Base-by-base conservation (phyloP, 164 flowering plant genomes). In the Brasenia schreberi region DNA sequence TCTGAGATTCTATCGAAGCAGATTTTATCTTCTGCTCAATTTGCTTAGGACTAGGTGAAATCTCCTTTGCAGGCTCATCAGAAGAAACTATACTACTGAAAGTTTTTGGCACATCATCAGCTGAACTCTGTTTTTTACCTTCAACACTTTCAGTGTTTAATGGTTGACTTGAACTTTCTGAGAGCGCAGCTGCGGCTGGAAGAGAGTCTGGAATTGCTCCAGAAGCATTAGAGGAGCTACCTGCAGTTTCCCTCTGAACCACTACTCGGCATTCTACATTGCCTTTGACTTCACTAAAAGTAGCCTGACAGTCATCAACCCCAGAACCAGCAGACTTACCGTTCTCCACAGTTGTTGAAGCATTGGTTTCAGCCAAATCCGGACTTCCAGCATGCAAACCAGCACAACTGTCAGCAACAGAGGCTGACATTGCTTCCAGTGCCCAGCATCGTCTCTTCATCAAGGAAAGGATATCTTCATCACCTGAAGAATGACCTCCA, bases 181-280 rank as follows among this genome's bases (percentile, higher is more conserved):
- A 63, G 39, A 19, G 65, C 49, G 43, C 61, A 43, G 66, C 76
- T 62, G 12, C 43, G 23, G 61, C 68, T 64, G 72, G 78, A n/a
- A 63, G 43, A 19, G 68, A 58, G 78, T 76, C 81, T 42, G 75
- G 53, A 43, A 65, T 67, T 69, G 56, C 19, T 39, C 72, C 64
- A 71, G 71, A 7, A 59, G 59, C 69, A 45, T 70, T 56, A 71
- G 64, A 80, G 19, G 66, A 33, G 66, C 65, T 76, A 43, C 11
- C 73, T 12, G 77, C 42, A 71, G 76, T 66, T 66, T 82, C 85
- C 66, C 80, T 84, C 81, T 85, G 86, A 70, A 88, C 80, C 5
- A 95, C 96, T 73, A 89, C 85, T 70, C 76, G 87, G 65, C 85
- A 82, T 58, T 77, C 73, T 19, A 81, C 87, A 19, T 83, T 79